Evolutionary conservation across 208 protist species (phyloP), one percentile per base, ranked within the genome.

Genomic region (Acanthamoeba sp.): DNA sequence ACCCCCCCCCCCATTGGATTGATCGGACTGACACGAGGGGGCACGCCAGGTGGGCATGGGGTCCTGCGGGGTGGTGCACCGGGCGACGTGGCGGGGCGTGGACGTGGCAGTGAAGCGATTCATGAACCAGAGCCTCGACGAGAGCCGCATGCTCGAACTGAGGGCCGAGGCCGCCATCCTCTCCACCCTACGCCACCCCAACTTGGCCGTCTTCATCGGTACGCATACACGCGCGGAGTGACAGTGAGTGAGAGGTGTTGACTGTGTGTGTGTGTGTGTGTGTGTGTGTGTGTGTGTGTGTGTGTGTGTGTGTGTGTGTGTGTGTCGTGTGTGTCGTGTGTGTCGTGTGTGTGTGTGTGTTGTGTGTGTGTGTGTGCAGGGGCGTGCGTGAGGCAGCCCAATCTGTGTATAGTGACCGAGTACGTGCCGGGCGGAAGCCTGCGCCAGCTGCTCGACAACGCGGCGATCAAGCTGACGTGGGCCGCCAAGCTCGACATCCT

Each of bases 381-480:
- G 16, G 50, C 36, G 18, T 93, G 88, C 42, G 62, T 93, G 24
- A 40, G 87, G 45, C 57, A 38, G n/a, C 57, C 48, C 2, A 90
- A 93, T 32, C 42, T 93, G 62, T 82, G 89, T 40, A 93, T 93
- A 10, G 69, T 93, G 27, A 84, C 89, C 1, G 89, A 93, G 89
- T 82, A 45, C 36, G 29, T 93, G 62, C 16, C 22, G 29, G 18
- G 89, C n/a, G 89, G 89, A 6, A 82, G 29, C 45, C 89, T 93
- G 59, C 45, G 27, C 5, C 9, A 40, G 57, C 82, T 96, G 24
- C 82, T 96, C 16, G 90, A 92, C 34, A 69, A 94, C 32, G 42
- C 6, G 27, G 7, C 34, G 50, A 29, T 22, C 48, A 29, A 38
- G 10, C 71, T 42, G 42, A 57, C 78, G 91, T 64, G 62, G 45